phyloP scores from a whole-genome alignment of 2,329 filamentous ascomycete genomes.

The Fusarium odoratissimum region DNA sequence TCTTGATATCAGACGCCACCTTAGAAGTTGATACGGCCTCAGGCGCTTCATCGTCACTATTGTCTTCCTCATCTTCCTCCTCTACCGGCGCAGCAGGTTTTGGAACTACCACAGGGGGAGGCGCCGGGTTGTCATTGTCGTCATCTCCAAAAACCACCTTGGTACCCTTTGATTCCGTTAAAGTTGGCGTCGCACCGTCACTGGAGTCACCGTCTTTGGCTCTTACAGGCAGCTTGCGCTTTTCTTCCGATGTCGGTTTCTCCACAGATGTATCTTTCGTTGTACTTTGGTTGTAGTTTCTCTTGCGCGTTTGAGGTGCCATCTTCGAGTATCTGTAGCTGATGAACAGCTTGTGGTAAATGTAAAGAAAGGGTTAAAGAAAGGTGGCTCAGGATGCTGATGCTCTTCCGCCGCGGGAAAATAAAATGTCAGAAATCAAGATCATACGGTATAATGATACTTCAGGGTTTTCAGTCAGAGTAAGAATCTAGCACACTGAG shows the following conservation, averaged over 20 bases:
- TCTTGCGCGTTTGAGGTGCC: slow-evolving; percentile 47
- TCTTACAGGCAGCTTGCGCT: slow-evolving; percentile 51
- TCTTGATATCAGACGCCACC: slow-evolving; percentile 59
- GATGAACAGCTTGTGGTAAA: slow-evolving; percentile 1
- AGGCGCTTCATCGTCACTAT: slow-evolving; percentile 66
- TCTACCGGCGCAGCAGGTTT: slow-evolving; percentile 30
- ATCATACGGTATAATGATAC: too few relatives aligned
- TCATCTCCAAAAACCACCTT: slow-evolving; percentile 53
- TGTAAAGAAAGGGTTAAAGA: slow-evolving; percentile 1
- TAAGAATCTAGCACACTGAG: background rate
- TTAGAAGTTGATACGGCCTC: slow-evolving; percentile 67
- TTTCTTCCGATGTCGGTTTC: slow-evolving; percentile 25
- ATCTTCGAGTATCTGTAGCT: slow-evolving; percentile 29
- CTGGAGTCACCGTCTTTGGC: slow-evolving; percentile 47
- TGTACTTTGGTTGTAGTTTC: slow-evolving; percentile 44
- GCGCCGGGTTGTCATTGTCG: slow-evolving; percentile 38
- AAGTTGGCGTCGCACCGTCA: background rate
- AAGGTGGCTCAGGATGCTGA: background rate
- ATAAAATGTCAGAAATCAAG: background rate
- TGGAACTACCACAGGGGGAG: slow-evolving; percentile 9
- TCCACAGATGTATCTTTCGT: slow-evolving; percentile 17
- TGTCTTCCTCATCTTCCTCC: slow-evolving; percentile 52
- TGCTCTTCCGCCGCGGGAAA: background rate
- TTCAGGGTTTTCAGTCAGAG: background rate
- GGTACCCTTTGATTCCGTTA: slow-evolving; percentile 38